These are phyloP conservation scores for Asterophora lycoperdoides DNA, from an alignment of 768 basidiomycete species.

Conservation along the genomic window DNA sequence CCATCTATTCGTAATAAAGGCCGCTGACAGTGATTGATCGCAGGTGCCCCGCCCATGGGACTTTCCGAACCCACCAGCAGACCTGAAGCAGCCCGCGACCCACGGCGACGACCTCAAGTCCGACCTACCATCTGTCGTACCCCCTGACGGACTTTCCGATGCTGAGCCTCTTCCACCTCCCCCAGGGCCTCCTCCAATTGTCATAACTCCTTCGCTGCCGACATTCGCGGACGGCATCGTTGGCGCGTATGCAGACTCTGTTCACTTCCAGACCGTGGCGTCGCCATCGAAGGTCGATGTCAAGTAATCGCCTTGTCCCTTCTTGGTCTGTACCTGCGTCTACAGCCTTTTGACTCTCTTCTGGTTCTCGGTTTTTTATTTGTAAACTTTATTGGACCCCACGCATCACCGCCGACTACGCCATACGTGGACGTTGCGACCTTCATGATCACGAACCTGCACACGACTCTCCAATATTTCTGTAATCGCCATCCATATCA, in stretches of 20 bases:
- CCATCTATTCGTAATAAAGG: background rate
- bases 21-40: background rate
- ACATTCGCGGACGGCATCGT: conserved; percentile 8
- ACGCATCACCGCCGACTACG: background rate
- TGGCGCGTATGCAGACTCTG: conserved; percentile 13
- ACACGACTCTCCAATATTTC: background rate
- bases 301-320: background rate
- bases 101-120: conserved; percentile 4
- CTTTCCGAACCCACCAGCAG: conserved; percentile 42
- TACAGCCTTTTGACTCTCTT: background rate
- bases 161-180: background rate
- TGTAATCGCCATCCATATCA: background rate
- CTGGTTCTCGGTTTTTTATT: background rate
- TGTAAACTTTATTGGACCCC: conserved; percentile 1
- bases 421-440: background rate
- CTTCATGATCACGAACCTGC: background rate
- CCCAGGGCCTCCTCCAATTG: background rate
- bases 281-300: background rate
- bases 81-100: conserved; percentile 7
- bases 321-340: too few species aligned
- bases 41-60: conserved; percentile 78
- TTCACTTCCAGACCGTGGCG: conserved; percentile 10
- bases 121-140: background rate
- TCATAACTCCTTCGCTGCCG: conserved; percentile 2
- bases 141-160: background rate